These are phyloP conservation scores for Hibiscus syriacus DNA, from an alignment of 345 rosid genomes.

Conservation along the genomic window DNA sequence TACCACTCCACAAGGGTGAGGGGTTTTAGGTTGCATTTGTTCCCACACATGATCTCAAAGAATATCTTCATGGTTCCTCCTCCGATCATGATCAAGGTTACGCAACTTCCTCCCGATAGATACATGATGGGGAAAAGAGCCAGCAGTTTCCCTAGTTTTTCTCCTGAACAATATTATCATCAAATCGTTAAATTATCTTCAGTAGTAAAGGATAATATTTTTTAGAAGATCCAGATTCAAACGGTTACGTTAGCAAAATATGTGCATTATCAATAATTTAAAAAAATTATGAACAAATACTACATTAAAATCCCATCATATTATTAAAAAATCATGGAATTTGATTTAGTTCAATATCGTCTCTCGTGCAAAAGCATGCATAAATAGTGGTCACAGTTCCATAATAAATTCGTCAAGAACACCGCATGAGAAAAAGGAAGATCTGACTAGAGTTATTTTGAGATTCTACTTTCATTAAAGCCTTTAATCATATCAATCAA, in stretches of 20 bases:
- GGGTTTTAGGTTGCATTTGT: conserved; percentile 17
- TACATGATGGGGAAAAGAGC: conserved; percentile 56
- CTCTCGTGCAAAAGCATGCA: background rate
- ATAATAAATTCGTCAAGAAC: background rate
- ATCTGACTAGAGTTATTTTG: background rate
- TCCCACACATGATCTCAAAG: conserved; percentile 31
- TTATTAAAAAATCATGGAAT: background rate
- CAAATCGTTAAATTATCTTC: background rate
- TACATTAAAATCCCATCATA: too few relatives aligned
- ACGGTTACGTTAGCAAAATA: too few relatives aligned
- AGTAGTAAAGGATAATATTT: too few relatives aligned
- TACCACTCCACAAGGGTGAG: conserved; percentile 37
- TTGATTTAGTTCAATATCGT: background rate
- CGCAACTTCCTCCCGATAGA: conserved; percentile 54
- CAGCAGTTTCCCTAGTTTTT: conserved; percentile 41
- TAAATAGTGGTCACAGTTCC: too few relatives aligned
- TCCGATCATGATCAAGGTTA: conserved; percentile 45
- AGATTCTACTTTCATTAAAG: background rate
- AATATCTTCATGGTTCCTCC: conserved; percentile 40
- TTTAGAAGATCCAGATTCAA: too few relatives aligned
- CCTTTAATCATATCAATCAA: background rate
- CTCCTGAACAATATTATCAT: conserved; percentile 31
- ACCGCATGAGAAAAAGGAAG: background rate
- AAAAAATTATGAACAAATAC: too few relatives aligned
- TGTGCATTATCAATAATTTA: too few relatives aligned